phyloP scores from a whole-genome alignment of 2,329 filamentous ascomycete genomes.

The Daldinia sp. region DNA sequence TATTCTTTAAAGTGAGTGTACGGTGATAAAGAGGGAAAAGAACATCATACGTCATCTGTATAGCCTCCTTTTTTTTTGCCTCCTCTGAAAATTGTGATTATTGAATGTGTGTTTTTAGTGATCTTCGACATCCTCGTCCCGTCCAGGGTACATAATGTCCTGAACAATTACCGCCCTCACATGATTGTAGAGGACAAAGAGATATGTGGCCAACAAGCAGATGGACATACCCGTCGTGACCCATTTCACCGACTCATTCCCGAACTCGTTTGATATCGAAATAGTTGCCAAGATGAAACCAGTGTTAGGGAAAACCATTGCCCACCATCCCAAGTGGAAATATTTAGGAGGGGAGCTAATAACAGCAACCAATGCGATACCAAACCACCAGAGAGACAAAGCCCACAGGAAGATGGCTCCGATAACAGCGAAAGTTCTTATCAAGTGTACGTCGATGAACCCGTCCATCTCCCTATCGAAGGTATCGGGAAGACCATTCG shows the following conservation, averaged over 20 bases:
- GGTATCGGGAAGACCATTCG: constrained; percentile 63
- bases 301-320: constrained; percentile 72
- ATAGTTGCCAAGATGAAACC: constrained; percentile 70
- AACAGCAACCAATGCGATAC: constrained; percentile 62
- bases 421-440: constrained; percentile 62
- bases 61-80: constrained; percentile 30
- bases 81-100: constrained; percentile 6
- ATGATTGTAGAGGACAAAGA: constrained; percentile 60
- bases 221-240: constrained; percentile 64
- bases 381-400: constrained; percentile 70
- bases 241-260: constrained; percentile 60
- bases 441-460: constrained; percentile 58
- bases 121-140: constrained; percentile 66
- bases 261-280: constrained; percentile 63
- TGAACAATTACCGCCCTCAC: constrained; percentile 62
- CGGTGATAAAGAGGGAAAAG: constrained; percentile 11
- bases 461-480: constrained; percentile 60
- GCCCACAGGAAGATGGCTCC: constrained; percentile 73
- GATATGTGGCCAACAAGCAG: constrained; percentile 56
- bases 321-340: constrained; percentile 74
- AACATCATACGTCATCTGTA: constrained; percentile 39
- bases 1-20: constrained; percentile 15
- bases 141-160: constrained; percentile 68
- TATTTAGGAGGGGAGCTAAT: constrained; percentile 59
- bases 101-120: constrained; percentile 50